These are phyloP conservation scores for Haplosporangium sp. DNA, from an alignment of 371 early-diverging fungal species.

Conservation along the genomic window DNA sequence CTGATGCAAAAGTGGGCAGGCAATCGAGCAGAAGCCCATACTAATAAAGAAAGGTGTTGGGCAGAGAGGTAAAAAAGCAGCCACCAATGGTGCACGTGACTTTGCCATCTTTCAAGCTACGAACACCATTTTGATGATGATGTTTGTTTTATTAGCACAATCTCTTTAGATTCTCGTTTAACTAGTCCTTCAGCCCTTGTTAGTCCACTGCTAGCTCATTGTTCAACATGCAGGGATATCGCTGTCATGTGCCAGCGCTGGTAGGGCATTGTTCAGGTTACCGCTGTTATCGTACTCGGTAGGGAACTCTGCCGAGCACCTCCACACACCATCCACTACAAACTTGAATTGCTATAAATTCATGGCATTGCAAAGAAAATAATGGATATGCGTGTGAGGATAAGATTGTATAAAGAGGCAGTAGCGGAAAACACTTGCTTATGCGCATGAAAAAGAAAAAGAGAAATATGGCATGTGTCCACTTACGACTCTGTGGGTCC, in stretches of 20 bases:
- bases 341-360: constrained; percentile 58
- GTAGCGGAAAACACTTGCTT: too few species aligned
- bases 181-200: too few species aligned
- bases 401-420: background rate
- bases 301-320: constrained; percentile 56
- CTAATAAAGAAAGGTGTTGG: background rate
- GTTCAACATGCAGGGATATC: too few species aligned
- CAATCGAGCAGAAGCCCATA: background rate
- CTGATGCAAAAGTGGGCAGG: background rate
- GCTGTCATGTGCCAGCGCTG: constrained; percentile 8
- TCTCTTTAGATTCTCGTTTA: too few species aligned
- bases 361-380: constrained; percentile 5
- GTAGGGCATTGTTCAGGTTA: constrained; percentile 56
- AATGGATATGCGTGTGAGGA: background rate
- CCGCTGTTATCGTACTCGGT: constrained; percentile 41
- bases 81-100: background rate
- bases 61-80: background rate
- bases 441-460: background rate
- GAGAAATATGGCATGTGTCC: too few species aligned
- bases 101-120: background rate
- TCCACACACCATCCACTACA: constrained; percentile 63
- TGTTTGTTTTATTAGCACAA: too few species aligned
- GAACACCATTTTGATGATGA: too few species aligned
- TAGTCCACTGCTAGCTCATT: too few species aligned
- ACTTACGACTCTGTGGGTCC: constrained; percentile 37